A percentile compares a stretch with the other conserved stretches of the same genome.
Conservation (phyloP, 2,329 filamentous ascomycete species). For the Conoideocrella luteorostrata region DNA sequence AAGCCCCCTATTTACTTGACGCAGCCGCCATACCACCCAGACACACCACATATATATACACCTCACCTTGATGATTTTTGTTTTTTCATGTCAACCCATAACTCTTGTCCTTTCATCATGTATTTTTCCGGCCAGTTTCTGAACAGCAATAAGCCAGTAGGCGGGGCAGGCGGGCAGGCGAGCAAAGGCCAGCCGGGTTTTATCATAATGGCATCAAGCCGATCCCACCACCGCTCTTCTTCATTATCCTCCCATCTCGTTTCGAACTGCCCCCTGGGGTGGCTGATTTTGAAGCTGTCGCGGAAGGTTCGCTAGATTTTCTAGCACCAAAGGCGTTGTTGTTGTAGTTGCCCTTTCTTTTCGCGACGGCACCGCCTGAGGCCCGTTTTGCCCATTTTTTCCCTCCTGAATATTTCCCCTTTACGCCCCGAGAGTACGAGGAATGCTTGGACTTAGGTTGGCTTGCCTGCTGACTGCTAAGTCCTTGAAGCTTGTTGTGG, state of each 20-base stretch:
- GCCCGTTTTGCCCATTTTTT: slow-evolving; percentile 24
- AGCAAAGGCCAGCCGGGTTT: background rate
- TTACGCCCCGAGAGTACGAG: slow-evolving; percentile 19
- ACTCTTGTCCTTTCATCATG: too few species aligned
- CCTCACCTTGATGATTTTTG: too few species aligned
- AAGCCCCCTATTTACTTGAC: too few species aligned
- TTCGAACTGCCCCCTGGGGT: slow-evolving; percentile 14
- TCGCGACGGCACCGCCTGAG: slow-evolving; percentile 22
- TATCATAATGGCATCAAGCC: slow-evolving; percentile 32
- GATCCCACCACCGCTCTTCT: slow-evolving; percentile 29
- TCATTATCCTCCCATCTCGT: slow-evolving; percentile 23
- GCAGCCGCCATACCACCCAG: too few species aligned
- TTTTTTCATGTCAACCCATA: too few species aligned
- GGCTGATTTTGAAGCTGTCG: slow-evolving; percentile 15
- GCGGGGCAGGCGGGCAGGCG: too few species aligned
- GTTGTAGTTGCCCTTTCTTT: slow-evolving; percentile 20
- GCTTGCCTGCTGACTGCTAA: slow-evolving; percentile 19
- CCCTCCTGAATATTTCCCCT: slow-evolving; percentile 19
- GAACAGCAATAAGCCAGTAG: too few species aligned
- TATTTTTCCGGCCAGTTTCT: too few species aligned
- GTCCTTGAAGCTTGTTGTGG: slow-evolving; percentile 24
- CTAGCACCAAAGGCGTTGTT: slow-evolving; percentile 13
- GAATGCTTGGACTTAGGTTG: slow-evolving; percentile 19
- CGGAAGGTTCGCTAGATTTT: slow-evolving; percentile 24
- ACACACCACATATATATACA: too few species aligned